Base-by-base conservation (phyloP, 192 early-diverging fungal species). In the Thamnidium elegans region DNA sequence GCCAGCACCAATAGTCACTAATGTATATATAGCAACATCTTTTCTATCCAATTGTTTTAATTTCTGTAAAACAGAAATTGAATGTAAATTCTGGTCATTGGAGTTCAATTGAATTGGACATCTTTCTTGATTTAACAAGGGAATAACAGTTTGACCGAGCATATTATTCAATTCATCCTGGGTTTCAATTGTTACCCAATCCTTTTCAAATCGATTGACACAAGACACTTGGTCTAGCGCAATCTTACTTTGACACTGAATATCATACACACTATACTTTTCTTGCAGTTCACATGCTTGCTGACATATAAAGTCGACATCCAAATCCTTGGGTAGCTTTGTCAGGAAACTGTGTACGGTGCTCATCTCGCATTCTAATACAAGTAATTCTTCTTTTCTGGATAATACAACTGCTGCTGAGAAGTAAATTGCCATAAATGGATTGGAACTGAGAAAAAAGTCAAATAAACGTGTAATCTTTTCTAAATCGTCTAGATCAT, bases 381-480 rank as follows among this genome's bases (percentile, higher is more conserved):
- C 34, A 4, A 85, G 64, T 2, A 85, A 43, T n/a, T 74, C 61
- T n/a, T 79, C 64, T 14, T 70, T 62, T 3, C 77, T 61, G 3
- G 71, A 65, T 19, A 85, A 43, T 9, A 85, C 79, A n/a, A 82
- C 74, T 13, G 78, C 75, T 0, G 77, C 75, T 0, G 79, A 54
- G 31, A 81, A 66, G 30, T 80, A 83, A 0, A 83, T 63, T 0
- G 75, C 71, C 81, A 80, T 83, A 19, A 80, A 62, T 13, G 81
- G 81, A 44, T 79, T 80, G 23, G 71, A 71, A 42, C 75, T 66
- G 5, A 85, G 47, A 48, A 85, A 78, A 53, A 82, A 69, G 48
- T 85, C 83, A 67, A 75, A 85, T 17, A 85, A 53, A 9, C 81
- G 70, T 9, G 71, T 62, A 19, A 85, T 58, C 42, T 74, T 74